Conservation (phyloP, 345 rosid genomes). For the Leavenworthia alabamica region DNA sequence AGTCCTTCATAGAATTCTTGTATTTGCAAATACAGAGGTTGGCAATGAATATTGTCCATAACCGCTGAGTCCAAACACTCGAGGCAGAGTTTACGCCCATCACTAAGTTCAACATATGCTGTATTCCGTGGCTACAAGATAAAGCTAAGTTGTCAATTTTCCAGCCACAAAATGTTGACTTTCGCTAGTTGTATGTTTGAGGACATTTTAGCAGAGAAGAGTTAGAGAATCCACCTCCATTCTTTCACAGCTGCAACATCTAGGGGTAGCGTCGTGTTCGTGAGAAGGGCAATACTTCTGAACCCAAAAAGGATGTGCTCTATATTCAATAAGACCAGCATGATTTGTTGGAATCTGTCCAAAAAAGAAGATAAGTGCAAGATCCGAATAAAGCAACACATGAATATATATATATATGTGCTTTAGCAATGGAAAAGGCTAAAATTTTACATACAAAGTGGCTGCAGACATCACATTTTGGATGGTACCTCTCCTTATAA, state of each 20-base stretch:
- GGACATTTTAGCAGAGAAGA: background rate
- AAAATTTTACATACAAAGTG: constrained; percentile 56
- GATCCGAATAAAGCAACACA: background rate
- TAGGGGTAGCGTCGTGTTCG: constrained; percentile 80
- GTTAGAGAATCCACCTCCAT: constrained; percentile 82
- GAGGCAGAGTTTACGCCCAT: constrained; percentile 90
- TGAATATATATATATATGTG: background rate
- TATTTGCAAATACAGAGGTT: constrained; percentile 72
- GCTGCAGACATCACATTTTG: constrained; percentile 94
- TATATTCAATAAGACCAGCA: constrained; percentile 91
- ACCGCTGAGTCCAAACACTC: constrained; percentile 96
- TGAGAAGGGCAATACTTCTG: constrained; percentile 98
- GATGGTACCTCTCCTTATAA: constrained; percentile 80
- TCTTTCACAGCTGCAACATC: constrained; percentile 99
- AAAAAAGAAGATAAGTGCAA: constrained; percentile 17
- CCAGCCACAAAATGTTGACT: background rate
- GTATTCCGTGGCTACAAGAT: constrained; percentile 59
- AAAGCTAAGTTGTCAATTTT: constrained; percentile 8
- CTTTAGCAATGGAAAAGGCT: background rate
- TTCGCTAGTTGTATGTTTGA: too few relatives aligned
- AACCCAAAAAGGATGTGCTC: constrained; percentile 98
- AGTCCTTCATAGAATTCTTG: constrained; percentile 75
- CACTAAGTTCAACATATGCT: constrained; percentile 60
- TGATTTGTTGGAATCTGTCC: constrained; percentile 91
- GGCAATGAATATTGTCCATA: constrained; percentile 85